Evolutionary conservation across 1,284 basidiomycete species (phyloP).

Genomic region (Marasmius fiardii): DNA sequence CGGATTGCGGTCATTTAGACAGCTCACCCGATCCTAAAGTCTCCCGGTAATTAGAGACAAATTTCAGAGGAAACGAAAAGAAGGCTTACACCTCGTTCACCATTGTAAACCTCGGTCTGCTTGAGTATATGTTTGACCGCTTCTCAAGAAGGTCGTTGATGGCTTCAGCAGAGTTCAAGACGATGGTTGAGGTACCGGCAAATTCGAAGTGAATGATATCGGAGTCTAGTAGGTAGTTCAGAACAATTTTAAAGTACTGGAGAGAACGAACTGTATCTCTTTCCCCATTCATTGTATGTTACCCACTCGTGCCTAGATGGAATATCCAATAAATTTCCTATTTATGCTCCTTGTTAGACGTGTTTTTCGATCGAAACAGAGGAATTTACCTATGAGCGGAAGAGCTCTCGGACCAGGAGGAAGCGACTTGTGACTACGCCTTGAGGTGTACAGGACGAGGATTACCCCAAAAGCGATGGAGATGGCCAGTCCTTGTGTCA

Average conservation of each 20-base stretch:
- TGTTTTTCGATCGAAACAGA: neutral
- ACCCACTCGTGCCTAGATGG: neutral
- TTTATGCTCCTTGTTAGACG: neutral
- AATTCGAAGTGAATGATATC: constrained; percentile 3
- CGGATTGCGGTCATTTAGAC: no score
- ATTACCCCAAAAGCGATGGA: neutral
- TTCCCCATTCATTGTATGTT: constrained; percentile 1
- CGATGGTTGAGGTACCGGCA: constrained; percentile 1
- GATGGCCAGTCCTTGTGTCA: neutral
- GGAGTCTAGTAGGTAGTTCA: neutral
- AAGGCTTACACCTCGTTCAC: neutral
- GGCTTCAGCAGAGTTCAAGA: constrained; percentile 4
- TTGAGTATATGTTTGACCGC: constrained; percentile 4
- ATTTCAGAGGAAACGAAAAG: neutral
- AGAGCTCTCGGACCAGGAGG: neutral
- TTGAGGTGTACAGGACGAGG: neutral
- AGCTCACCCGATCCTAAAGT: neutral
- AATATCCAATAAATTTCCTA: neutral
- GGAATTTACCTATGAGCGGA: neutral
- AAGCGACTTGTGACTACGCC: neutral
- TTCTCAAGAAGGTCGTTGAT: constrained; percentile 5
- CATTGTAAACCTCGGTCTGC: constrained; percentile 1
- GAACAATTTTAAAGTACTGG: neutral
- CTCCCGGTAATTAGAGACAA: neutral
- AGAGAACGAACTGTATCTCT: neutral